These are phyloP conservation scores for Phoma herbarum DNA, from an alignment of 2,329 filamentous ascomycete species.

Conservation along the genomic window DNA sequence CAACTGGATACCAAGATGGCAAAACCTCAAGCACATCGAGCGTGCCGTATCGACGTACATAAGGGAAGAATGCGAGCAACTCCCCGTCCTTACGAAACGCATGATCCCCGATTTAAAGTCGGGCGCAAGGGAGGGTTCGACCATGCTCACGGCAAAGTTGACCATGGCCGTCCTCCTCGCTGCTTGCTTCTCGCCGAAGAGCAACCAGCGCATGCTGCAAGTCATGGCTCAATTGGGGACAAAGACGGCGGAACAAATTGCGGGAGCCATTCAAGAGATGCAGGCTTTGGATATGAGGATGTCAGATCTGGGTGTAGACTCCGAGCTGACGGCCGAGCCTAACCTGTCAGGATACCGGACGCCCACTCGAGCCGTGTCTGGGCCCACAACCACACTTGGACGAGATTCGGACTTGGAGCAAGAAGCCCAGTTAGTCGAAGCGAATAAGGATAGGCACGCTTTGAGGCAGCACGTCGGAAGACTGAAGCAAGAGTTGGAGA, in stretches of 20 bases:
- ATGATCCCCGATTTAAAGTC: constrained; percentile 59
- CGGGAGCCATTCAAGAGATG: constrained; percentile 53
- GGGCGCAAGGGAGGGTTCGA: constrained; percentile 56
- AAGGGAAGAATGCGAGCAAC: constrained; percentile 55
- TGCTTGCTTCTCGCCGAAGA: constrained; percentile 58
- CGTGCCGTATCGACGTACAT: constrained; percentile 59
- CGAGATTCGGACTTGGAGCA: constrained; percentile 59
- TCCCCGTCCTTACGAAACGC: constrained; percentile 50
- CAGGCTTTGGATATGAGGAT: constrained; percentile 48
- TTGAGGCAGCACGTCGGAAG: constrained; percentile 53
- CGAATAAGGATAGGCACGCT: constrained; percentile 57
- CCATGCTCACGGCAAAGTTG: constrained; percentile 53
- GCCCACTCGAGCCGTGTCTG: constrained; percentile 44
- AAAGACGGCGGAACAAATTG: constrained; percentile 50
- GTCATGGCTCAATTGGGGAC: constrained; percentile 51
- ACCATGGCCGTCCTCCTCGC: constrained; percentile 60
- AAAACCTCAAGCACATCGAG: constrained; percentile 62
- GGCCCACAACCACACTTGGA: constrained; percentile 37
- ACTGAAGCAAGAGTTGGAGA: constrained; percentile 54
- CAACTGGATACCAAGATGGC: constrained; percentile 62
- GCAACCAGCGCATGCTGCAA: constrained; percentile 58
- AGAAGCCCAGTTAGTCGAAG: constrained; percentile 60
- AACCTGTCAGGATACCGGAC: constrained; percentile 45
- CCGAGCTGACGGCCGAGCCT: constrained; percentile 47
- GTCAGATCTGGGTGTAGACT: constrained; percentile 48